Conservation (phyloP, 177 flowering plant genomes). For the Telopea speciosissima region DNA sequence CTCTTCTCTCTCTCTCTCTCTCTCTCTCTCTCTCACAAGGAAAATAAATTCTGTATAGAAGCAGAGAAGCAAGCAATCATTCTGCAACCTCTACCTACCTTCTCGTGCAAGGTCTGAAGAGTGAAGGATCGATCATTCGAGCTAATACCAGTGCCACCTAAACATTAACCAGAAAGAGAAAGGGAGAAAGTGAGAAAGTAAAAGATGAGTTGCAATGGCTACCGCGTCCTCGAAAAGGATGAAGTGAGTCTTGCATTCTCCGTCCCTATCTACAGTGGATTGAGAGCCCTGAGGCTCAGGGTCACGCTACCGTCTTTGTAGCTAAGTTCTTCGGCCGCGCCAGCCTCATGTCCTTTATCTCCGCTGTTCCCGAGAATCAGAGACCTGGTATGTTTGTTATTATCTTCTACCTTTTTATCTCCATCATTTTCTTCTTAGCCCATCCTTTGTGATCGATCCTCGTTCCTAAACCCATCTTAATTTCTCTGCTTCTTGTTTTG, state of each 20-base stretch:
- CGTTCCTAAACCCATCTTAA: background rate
- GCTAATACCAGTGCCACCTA: no score
- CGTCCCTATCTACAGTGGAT: slow-evolving; percentile 85
- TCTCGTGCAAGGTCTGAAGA: no score
- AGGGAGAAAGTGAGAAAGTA: no score
- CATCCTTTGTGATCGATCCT: background rate
- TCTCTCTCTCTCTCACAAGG: no score
- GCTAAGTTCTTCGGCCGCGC: slow-evolving; percentile 95
- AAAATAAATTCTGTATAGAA: no score
- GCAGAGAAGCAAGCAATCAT: no score
- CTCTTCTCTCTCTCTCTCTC: background rate
- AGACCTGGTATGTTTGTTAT: slow-evolving; percentile 55
- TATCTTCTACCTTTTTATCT: background rate
- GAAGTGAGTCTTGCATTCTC: slow-evolving; percentile 79
- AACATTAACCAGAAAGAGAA: no score
- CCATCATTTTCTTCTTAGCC: no score
- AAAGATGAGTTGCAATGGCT: slow-evolving; percentile 93
- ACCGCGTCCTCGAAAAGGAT: slow-evolving; percentile 84
- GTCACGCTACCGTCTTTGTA: slow-evolving; percentile 85
- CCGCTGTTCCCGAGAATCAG: slow-evolving; percentile 55
- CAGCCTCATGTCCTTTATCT: slow-evolving; percentile 79
- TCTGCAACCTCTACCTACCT: no score
- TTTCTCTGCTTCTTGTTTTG: no score
- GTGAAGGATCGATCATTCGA: no score
- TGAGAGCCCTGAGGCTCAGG: slow-evolving; percentile 72